Evolutionary conservation across 2,329 filamentous ascomycete species (phyloP).

Genomic region (Dothistroma septosporum): DNA sequence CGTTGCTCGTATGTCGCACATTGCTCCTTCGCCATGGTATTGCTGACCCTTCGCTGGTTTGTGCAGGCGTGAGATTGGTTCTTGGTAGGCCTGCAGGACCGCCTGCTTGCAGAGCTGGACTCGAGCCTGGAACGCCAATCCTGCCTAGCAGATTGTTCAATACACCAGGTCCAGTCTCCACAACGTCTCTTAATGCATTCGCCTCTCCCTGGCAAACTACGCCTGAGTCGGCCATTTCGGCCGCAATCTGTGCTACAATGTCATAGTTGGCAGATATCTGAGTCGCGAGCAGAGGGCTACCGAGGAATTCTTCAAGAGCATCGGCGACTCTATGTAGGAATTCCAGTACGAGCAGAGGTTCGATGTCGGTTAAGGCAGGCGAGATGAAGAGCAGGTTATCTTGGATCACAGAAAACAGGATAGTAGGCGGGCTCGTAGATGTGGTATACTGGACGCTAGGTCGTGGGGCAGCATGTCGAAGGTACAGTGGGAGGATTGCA

Average conservation of each 20-base stretch:
- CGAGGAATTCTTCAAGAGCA: slow-evolving; percentile 89
- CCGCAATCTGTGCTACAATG: slow-evolving; percentile 85
- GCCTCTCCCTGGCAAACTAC: slow-evolving; percentile 86
- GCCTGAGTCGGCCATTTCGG: slow-evolving; percentile 94
- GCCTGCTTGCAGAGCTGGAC: slow-evolving; percentile 25
- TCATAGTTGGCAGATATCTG: slow-evolving; percentile 91
- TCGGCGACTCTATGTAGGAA: slow-evolving; percentile 93
- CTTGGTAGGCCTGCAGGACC: slow-evolving; percentile 18
- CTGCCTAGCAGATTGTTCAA: slow-evolving; percentile 84
- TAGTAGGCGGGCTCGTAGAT: slow-evolving; percentile 75
- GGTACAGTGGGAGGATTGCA: slow-evolving; percentile 78
- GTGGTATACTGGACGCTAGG: slow-evolving; percentile 83
- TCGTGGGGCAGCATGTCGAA: slow-evolving; percentile 73
- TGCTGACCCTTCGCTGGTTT: slow-evolving; percentile 40
- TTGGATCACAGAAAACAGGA: slow-evolving; percentile 84
- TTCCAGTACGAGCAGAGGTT: slow-evolving; percentile 85
- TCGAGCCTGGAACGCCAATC: slow-evolving; percentile 70
- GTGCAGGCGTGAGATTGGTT: slow-evolving; percentile 17
- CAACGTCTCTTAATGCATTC: slow-evolving; percentile 84
- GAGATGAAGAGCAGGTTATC: slow-evolving; percentile 82
- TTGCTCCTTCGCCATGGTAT: slow-evolving; percentile 90
- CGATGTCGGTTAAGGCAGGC: slow-evolving; percentile 78
- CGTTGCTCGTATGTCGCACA: slow-evolving; percentile 92
- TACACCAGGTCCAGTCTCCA: slow-evolving; percentile 79
- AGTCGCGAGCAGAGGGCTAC: slow-evolving; percentile 74